Conservation (phyloP, 1,284 basidiomycete genomes). For the Pseudozyma sp. region DNA sequence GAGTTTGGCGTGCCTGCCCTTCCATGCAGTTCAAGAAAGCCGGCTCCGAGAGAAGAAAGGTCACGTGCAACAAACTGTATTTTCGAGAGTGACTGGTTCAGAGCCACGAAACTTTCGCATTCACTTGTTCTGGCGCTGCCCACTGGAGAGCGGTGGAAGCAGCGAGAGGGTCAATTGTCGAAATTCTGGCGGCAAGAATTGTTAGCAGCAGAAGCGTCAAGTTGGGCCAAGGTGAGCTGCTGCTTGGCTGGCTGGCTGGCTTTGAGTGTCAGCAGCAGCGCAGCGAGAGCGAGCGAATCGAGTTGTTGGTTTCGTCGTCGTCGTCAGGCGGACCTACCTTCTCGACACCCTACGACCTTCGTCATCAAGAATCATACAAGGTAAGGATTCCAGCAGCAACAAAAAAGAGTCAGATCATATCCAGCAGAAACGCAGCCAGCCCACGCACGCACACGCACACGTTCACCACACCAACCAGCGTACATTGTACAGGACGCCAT, state of each 20-base stretch:
- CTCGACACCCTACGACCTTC: constrained; percentile 41
- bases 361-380: constrained; percentile 55
- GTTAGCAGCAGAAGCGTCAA: no score
- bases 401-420: constrained; percentile 21
- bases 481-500: no score
- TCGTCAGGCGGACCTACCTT: constrained; percentile 22
- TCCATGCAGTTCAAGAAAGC: no score
- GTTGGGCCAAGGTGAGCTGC: no score
- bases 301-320: constrained; percentile 10
- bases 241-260: no score
- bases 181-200: no score
- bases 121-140: no score
- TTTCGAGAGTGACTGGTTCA: background rate
- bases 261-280: no score
- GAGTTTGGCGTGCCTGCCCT: no score
- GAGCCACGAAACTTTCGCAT: background rate
- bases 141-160: no score
- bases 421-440: constrained; percentile 5
- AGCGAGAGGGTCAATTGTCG: no score
- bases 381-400: constrained; percentile 30
- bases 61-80: background rate
- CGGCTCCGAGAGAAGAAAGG: background rate
- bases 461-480: no score
- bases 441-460: background rate
- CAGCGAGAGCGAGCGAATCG: background rate